phyloP scores from a whole-genome alignment of 108 stramenopile species.

The Phaeodactylum tricornutum region DNA sequence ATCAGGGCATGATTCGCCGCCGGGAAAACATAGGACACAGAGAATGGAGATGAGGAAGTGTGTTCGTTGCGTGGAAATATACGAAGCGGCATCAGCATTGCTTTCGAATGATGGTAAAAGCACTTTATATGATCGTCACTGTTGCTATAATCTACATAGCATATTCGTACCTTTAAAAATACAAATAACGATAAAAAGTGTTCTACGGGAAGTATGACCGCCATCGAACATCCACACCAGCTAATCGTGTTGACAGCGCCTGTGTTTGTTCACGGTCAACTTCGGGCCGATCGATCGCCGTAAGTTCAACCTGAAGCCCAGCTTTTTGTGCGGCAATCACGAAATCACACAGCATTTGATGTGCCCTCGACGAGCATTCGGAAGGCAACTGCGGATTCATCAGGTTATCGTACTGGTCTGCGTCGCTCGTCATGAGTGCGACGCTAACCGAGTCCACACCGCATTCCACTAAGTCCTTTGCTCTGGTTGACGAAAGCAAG shows the following conservation, averaged over 20 bases:
- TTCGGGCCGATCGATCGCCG: conserved; percentile 54
- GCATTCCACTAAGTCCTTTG: not conserved
- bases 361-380: conserved; percentile 5
- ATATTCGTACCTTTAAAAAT: no score
- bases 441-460: conserved; percentile 18
- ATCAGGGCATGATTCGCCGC: no score
- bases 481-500: conserved; percentile 4
- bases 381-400: conserved; percentile 16
- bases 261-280: conserved; percentile 40
- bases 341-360: conserved; percentile 43
- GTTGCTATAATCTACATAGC: no score
- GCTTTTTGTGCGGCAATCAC: conserved; percentile 26
- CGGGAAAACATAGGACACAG: no score
- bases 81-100: no score
- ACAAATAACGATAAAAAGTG: no score
- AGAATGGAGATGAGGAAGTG: no score
- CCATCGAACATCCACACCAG: conserved; percentile 36
- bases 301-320: conserved; percentile 53
- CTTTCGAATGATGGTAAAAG: no score
- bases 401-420: conserved; percentile 23
- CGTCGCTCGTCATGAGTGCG: conserved; percentile 30
- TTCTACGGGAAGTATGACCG: conserved; percentile 31
- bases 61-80: no score
- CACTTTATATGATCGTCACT: no score
- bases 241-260: conserved; percentile 18